Percentiles rank a stretch among this genome's conserved stretches.
Conservation (phyloP, 768 basidiomycete genomes). For the Lactifluus hygrophoroides region DNA sequence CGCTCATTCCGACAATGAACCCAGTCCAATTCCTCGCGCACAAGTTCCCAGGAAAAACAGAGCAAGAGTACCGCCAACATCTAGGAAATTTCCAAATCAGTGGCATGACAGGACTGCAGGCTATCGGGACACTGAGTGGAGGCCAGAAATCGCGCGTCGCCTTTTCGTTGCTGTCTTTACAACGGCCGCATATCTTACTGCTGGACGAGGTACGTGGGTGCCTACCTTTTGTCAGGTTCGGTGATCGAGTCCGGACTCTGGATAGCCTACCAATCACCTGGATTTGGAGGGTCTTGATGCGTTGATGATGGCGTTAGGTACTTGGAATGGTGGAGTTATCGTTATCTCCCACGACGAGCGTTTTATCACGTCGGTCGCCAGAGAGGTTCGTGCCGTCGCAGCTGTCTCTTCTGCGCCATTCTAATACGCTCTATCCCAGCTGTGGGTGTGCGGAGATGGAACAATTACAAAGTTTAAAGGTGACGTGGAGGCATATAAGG, state of each 20-base stretch:
- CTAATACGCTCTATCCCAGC: conserved; percentile 33
- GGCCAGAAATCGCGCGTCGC: conserved; percentile 96
- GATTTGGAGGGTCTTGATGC: conserved; percentile 98
- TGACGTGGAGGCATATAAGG: conserved; percentile 91
- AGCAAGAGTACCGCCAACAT: conserved; percentile 94
- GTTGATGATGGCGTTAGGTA: conserved; percentile 70
- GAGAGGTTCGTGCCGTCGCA: conserved; percentile 45
- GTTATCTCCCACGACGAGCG: conserved; percentile 93
- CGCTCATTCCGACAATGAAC: conserved; percentile 73
- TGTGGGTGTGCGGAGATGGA: conserved; percentile 89
- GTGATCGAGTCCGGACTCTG: neutral
- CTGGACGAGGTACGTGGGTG: conserved; percentile 71
- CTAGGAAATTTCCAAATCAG: conserved; percentile 97
- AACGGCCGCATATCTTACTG: conserved; percentile 84
- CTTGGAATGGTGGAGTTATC: conserved; percentile 89
- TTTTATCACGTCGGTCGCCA: conserved; percentile 85
- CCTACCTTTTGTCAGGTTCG: neutral
- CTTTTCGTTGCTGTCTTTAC: conserved; percentile 79
- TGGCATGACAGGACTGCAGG: conserved; percentile 87
- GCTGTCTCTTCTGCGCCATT: neutral
- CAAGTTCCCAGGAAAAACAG: conserved; percentile 87
- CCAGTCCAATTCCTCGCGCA: conserved; percentile 91
- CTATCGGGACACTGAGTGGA: conserved; percentile 86
- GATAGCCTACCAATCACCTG: conserved; percentile 85
- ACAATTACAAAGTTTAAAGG: conserved; percentile 78